Conservation (phyloP, 1,139 yeast species). For the Pichia kudriavzevii region DNA sequence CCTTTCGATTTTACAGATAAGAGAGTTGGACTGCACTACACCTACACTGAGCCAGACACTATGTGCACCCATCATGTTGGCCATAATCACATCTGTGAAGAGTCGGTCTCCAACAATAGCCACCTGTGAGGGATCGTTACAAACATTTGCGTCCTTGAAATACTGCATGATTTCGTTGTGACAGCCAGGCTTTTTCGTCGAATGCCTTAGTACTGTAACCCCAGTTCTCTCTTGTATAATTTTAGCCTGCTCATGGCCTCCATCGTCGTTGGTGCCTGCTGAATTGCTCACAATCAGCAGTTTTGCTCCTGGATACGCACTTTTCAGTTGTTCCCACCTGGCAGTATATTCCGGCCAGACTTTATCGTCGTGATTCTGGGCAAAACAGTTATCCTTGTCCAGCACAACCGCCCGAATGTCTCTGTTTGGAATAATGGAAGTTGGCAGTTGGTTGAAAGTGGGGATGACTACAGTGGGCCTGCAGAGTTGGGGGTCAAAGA, state of each 20-base stretch:
- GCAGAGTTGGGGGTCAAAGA: slow-evolving; percentile 59
- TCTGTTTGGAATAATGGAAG: slow-evolving; percentile 32
- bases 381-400: slow-evolving; percentile 94
- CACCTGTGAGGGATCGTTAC: slow-evolving; percentile 50
- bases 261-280: slow-evolving; percentile 83
- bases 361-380: slow-evolving; percentile 70
- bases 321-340: slow-evolving; percentile 51
- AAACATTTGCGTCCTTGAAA: slow-evolving; percentile 42
- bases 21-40: slow-evolving; percentile 47
- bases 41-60: slow-evolving; percentile 82
- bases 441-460: slow-evolving; percentile 56
- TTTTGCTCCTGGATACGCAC: slow-evolving; percentile 54
- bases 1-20: slow-evolving; percentile 49
- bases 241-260: slow-evolving; percentile 49
- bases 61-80: slow-evolving; percentile 84
- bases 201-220: slow-evolving; percentile 68
- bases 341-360: slow-evolving; percentile 70
- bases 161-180: slow-evolving; percentile 57
- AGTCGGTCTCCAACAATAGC: slow-evolving; percentile 87
- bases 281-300: slow-evolving; percentile 83
- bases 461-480: slow-evolving; percentile 59
- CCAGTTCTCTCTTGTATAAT: slow-evolving; percentile 64
- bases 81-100: slow-evolving; percentile 89
- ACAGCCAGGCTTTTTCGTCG: slow-evolving; percentile 88
- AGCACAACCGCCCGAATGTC: slow-evolving; percentile 72